These are phyloP conservation scores for Spencermartinsiella europaea DNA, from an alignment of 805 yeast genomes.

Conservation along the genomic window DNA sequence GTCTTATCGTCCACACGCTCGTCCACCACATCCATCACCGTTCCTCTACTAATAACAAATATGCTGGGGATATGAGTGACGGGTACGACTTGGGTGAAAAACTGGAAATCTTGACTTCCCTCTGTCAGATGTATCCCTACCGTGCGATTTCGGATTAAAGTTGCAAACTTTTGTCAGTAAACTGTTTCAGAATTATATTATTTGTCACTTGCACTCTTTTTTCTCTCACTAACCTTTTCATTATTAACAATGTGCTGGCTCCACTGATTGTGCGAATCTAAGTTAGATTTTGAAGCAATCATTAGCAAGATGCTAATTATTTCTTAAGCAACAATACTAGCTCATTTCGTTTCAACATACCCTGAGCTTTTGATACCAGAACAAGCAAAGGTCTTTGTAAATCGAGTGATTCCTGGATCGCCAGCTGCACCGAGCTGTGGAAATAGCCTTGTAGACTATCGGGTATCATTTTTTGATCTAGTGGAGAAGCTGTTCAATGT, in stretches of 20 bases:
- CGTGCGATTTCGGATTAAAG: slow-evolving; percentile 23
- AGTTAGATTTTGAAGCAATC: too few relatives aligned
- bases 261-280: too few relatives aligned
- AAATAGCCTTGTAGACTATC: background rate
- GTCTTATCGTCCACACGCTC: slow-evolving; percentile 29
- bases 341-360: too few relatives aligned
- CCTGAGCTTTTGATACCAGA: background rate
- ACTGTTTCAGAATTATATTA: background rate
- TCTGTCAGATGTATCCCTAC: slow-evolving; percentile 40
- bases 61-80: slow-evolving; percentile 50
- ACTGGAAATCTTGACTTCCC: slow-evolving; percentile 40
- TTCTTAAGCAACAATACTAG: too few relatives aligned
- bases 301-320: too few relatives aligned
- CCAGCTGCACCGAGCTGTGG: background rate
- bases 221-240: background rate
- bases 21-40: slow-evolving; percentile 40
- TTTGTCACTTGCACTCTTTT: too few relatives aligned
- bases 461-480: too few relatives aligned
- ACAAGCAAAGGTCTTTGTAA: background rate
- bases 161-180: background rate
- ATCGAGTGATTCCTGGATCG: background rate
- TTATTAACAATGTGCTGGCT: background rate
- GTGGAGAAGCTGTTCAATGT: too few relatives aligned
- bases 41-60: slow-evolving; percentile 47
- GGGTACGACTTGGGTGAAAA: slow-evolving; percentile 55